Conservation (phyloP, 2,329 filamentous ascomycete species). For the Ophidiomyces ophidiicola region DNA sequence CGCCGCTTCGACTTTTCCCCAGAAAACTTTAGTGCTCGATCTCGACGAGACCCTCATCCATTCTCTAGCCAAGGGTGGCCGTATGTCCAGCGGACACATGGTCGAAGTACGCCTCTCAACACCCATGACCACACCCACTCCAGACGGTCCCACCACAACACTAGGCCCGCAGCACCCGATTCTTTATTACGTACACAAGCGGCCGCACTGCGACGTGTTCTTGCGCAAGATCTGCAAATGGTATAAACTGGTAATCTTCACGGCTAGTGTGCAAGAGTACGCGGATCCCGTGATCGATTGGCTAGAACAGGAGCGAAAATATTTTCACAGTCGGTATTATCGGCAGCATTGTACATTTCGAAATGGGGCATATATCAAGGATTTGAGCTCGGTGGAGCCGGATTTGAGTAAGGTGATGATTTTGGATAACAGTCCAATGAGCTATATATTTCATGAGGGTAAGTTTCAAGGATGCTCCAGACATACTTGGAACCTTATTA, state of each 20-base stretch:
- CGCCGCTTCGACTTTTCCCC: conserved; percentile 40
- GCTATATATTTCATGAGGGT: conserved; percentile 98
- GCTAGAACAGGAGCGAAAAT: conserved; percentile 93
- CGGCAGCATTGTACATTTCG: conserved; percentile 93
- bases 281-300: conserved; percentile 98
- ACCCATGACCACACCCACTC: conserved; percentile 29
- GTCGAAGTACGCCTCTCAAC: conserved; percentile 73
- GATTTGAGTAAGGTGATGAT: conserved; percentile 98
- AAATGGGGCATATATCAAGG: conserved; percentile 96
- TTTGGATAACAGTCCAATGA: conserved; percentile 93
- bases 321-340: conserved; percentile 87
- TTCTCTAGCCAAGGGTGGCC: conserved; percentile 90
- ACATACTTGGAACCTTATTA: background rate
- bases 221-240: conserved; percentile 88
- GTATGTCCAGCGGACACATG: conserved; percentile 96
- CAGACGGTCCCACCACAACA: conserved; percentile 47
- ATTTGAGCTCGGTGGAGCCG: conserved; percentile 87
- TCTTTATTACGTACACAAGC: conserved; percentile 96
- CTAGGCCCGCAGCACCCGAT: conserved; percentile 81
- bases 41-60: conserved; percentile 96
- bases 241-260: conserved; percentile 96
- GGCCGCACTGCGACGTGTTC: conserved; percentile 94
- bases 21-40: conserved; percentile 91
- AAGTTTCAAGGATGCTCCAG: background rate
- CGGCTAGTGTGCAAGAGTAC: conserved; percentile 94